Percentiles rank a stretch among this genome's conserved stretches.
Conservation (phyloP, 202 grass and related monocot genomes). For the Tripidium arundinaceum region DNA sequence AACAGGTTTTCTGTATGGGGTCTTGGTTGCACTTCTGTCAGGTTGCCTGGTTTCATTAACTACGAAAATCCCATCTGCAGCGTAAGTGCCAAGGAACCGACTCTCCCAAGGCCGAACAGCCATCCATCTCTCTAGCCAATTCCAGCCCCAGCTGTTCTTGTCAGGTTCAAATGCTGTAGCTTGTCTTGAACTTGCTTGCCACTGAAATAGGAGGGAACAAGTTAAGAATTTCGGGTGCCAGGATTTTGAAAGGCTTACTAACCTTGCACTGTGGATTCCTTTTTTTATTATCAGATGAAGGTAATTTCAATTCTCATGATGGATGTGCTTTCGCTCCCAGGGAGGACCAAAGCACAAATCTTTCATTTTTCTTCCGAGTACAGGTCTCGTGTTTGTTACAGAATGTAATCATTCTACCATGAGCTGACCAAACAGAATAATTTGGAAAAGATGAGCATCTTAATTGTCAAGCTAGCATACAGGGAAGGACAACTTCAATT, state of each 20-base stretch:
- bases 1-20: slow-evolving; percentile 34
- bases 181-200: slow-evolving; percentile 87
- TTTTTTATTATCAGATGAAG: background rate
- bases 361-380: background rate
- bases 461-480: background rate
- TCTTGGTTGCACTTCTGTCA: slow-evolving; percentile 44
- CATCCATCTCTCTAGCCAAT: slow-evolving; percentile 99
- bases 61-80: slow-evolving; percentile 46
- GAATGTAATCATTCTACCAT: background rate
- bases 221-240: slow-evolving; percentile 2
- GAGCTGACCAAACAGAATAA: background rate
- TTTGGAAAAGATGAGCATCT: background rate
- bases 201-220: slow-evolving; percentile 43
- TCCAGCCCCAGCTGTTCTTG: slow-evolving; percentile 90
- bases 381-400: background rate
- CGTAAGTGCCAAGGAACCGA: slow-evolving; percentile 64
- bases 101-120: slow-evolving; percentile 90
- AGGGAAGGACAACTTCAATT: background rate
- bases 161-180: slow-evolving; percentile 56
- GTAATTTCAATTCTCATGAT: slow-evolving; percentile 15
- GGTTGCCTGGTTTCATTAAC: slow-evolving; percentile 28
- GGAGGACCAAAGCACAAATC: background rate
- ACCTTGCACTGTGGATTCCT: background rate
- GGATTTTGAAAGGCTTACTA: background rate
- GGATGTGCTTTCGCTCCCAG: background rate